Base-by-base conservation (phyloP, 305 asterid genomes). In the Fraxinus nigra region DNA sequence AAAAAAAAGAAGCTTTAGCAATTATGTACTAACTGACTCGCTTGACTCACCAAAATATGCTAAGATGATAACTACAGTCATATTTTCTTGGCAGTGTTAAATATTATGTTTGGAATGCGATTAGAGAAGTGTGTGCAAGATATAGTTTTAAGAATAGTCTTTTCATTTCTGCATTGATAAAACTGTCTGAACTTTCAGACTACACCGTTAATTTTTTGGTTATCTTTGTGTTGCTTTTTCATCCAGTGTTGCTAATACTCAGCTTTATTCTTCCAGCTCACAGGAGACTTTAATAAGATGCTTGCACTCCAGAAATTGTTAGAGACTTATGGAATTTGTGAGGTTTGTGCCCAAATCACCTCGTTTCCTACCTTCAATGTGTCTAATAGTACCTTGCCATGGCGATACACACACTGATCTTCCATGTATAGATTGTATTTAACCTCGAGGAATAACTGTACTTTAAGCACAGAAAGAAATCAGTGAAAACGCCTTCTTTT, bases 241-340 rank as follows among this genome's bases (percentile, higher is more conserved):
- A 63, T 26, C 72, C 72, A 63, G 6, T n/a, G 78, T 46, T 78
- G 77, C 35, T 82, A 46, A 70, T 75, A 48, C 16, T 72, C 72
- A n/a, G 54, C 54, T 82, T 82, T 56, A 63, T 61, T 86, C 78
- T 83, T 85, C 72, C 86, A 95, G 99, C 85, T 95, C 78, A 92
- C 99, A 0, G 99, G 99, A 81, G 98, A 93, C 87, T 87, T 95
- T 82, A 83, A 86, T 84, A 95, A 95, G 89, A 89, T 95, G 97
- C 87, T 92, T 76, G 99, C 99, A 6, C 90, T 95, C 76, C 98
- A 94, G 84, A 88, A 85, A 56, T 78, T 94, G 76, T 85, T 95
- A 92, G 97, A 93, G 83, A 95, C 97, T 72, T 95, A 86, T 67
- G 99, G 99, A 63, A 90, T 95, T 84, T 94, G 99, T 84, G 99